These are phyloP conservation scores for Globisporangium carolinianum DNA, from an alignment of 352 stramenopile genomes.

Conservation along the genomic window DNA sequence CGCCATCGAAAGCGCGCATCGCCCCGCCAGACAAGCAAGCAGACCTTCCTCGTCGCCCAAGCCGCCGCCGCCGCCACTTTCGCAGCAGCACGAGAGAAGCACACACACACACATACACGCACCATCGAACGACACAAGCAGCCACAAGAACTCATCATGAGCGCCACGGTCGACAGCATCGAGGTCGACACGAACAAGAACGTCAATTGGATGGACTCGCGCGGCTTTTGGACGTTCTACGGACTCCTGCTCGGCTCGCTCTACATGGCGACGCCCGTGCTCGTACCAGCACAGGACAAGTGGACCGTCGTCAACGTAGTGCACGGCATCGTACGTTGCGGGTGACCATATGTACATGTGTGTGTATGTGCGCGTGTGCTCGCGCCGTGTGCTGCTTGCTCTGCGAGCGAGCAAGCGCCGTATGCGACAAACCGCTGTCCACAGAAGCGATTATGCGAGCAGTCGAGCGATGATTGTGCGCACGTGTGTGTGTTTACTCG, in stretches of 20 bases:
- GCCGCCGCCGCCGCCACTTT: not conserved
- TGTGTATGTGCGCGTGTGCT: slow-evolving; percentile 1
- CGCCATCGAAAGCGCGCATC: slow-evolving; percentile 4
- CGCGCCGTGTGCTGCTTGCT: not conserved
- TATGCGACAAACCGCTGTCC: not conserved
- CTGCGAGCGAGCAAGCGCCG: not conserved
- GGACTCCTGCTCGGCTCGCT: slow-evolving; percentile 64
- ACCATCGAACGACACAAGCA: slow-evolving; percentile 11
- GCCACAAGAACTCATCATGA: slow-evolving; percentile 12
- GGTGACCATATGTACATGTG: not conserved
- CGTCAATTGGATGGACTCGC: slow-evolving; percentile 88
- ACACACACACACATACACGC: not conserved
- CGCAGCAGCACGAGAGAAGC: not conserved
- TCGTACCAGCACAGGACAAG: slow-evolving; percentile 59
- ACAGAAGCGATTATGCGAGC: not conserved
- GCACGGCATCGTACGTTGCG: slow-evolving; percentile 63
- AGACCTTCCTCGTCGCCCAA: slow-evolving; percentile 5
- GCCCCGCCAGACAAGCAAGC: slow-evolving; percentile 15
- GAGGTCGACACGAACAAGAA: slow-evolving; percentile 86
- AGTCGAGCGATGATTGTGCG: not conserved
- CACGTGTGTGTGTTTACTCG: not conserved
- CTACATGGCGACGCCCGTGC: slow-evolving; percentile 74
- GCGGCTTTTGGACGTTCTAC: slow-evolving; percentile 86
- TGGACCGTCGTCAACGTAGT: slow-evolving; percentile 85
- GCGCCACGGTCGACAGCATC: slow-evolving; percentile 5